These are phyloP conservation scores for Cucumis cinereus DNA, from an alignment of 306 rosid species.

Conservation along the genomic window DNA sequence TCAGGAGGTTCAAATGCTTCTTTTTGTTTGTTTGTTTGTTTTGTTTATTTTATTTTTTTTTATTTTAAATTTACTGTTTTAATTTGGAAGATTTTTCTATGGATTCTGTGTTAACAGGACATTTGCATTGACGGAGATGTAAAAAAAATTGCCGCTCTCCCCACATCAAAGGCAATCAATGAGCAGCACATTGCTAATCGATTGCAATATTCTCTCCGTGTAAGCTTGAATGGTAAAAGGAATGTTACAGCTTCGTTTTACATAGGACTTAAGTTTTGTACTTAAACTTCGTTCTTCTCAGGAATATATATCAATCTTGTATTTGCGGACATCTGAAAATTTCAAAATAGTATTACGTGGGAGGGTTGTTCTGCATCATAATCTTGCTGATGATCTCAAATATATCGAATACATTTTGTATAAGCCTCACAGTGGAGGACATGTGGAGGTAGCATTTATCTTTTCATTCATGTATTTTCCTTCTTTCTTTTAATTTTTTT, in stretches of 20 bases:
- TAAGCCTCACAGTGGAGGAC: constrained; percentile 47
- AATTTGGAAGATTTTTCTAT: not conserved
- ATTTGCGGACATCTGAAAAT: constrained; percentile 47
- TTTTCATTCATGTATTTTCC: not conserved
- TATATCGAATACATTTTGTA: constrained; percentile 50
- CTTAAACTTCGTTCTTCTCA: constrained; percentile 24
- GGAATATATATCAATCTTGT: constrained; percentile 88
- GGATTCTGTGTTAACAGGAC: constrained; percentile 49
- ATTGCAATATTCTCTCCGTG: constrained; percentile 63
- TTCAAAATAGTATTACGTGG: constrained; percentile 73
- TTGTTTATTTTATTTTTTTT: not conserved
- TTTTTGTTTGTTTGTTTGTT: not conserved
- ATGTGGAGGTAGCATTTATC: constrained; percentile 39
- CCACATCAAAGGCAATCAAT: constrained; percentile 24
- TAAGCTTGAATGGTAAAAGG: constrained; percentile 22
- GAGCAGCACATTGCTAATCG: constrained; percentile 72
- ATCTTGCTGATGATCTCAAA: constrained; percentile 67
- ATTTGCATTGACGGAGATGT: constrained; percentile 54
- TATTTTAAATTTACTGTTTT: not conserved
- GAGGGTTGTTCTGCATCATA: constrained; percentile 53
- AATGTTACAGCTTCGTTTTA: not conserved
- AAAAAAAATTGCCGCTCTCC: constrained; percentile 16
- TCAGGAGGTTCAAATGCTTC: constrained; percentile 37
- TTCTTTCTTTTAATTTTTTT: not conserved
- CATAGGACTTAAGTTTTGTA: not conserved